Evolutionary conservation across 768 basidiomycete species (phyloP), one percentile per base, ranked within the genome.

Genomic region (Pisolithus tinctorius): DNA sequence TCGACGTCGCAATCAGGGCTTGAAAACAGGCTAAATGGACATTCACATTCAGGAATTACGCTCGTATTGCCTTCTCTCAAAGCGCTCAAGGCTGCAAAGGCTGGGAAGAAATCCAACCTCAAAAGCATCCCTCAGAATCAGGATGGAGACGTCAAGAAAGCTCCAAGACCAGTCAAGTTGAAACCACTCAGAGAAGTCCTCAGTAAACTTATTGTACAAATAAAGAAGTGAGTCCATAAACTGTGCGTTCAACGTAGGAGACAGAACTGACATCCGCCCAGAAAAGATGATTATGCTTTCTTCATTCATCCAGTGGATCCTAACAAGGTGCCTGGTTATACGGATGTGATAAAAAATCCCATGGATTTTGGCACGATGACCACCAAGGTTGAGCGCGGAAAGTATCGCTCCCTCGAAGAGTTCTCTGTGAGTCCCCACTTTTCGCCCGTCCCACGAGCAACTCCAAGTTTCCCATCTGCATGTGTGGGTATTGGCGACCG

Each of bases 311-410:
- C 87, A 1, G 88, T 91, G 6, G 75, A 88, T 63, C 64, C 67
- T 0, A 63, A 70, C 2, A 74, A 78, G 56, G 82, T 88, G 0
- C 76, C 82, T 10, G 81, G 81, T 1, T 86, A 86, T 56, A 51
- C 71, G 11, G 81, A 86, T 72, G 70, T 83, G 45, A 81, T 98
- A 47, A 84, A 86, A 59, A 74, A 76, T 17, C 93, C 94, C 6
- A 98, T 97, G 93, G 93, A 97, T 61, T 74, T 98, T 50, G 88
- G 88, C 0, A 93, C 93, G 0, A 87, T 98, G 73, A 69, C 83
- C 17, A 71, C 73, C 49, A 95, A 93, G 68, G 86, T 93, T 42
- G 76, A 76, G 52, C 79, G 71, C 60, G 86, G 87, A 5, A 81
- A 79, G 55, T 95, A 95, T 65, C 77, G 84, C 17, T 86, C 85